Conservation (phyloP, 495 filamentous ascomycete genomes). For the Talaromyces proteolyticus region DNA sequence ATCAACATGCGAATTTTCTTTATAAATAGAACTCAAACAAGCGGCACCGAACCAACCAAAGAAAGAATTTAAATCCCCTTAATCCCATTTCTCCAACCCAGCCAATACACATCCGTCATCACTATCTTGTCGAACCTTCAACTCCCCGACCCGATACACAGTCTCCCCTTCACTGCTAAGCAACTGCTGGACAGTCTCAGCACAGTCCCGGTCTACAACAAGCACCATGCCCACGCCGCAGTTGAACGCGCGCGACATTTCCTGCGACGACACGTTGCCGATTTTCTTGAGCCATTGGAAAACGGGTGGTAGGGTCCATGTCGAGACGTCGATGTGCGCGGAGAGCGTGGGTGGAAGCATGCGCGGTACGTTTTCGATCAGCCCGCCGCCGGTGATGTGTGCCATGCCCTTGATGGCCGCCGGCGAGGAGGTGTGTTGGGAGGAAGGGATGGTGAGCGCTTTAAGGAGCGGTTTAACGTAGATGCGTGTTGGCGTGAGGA, state of each 20-base stretch:
- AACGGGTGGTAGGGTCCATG: conserved; percentile 68
- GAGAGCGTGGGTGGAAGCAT: conserved; percentile 76
- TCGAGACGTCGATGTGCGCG: conserved; percentile 66
- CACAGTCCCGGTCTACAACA: conserved; percentile 58
- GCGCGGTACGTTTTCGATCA: conserved; percentile 86
- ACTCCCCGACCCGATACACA: conserved; percentile 67
- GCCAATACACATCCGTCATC: conserved; percentile 63
- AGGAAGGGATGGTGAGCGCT: conserved; percentile 33
- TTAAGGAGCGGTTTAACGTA: conserved; percentile 71
- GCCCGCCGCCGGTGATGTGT: conserved; percentile 92
- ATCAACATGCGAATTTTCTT: no score
- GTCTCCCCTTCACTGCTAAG: conserved; percentile 66
- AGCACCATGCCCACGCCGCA: conserved; percentile 89
- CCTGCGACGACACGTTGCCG: conserved; percentile 64
- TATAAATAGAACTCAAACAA: neutral
- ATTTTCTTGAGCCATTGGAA: conserved; percentile 78
- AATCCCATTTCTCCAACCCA: conserved; percentile 66
- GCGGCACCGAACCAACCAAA: conserved; percentile 6
- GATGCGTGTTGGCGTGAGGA: conserved; percentile 76
- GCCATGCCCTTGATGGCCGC: conserved; percentile 89
- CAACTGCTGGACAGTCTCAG: conserved; percentile 35
- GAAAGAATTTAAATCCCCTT: no score
- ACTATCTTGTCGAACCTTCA: conserved; percentile 40
- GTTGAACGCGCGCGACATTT: conserved; percentile 93
- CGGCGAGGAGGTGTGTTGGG: conserved; percentile 47